Evolutionary conservation across 2,329 filamentous ascomycete species (phyloP).

Genomic region (Cryphonectria naterciae): DNA sequence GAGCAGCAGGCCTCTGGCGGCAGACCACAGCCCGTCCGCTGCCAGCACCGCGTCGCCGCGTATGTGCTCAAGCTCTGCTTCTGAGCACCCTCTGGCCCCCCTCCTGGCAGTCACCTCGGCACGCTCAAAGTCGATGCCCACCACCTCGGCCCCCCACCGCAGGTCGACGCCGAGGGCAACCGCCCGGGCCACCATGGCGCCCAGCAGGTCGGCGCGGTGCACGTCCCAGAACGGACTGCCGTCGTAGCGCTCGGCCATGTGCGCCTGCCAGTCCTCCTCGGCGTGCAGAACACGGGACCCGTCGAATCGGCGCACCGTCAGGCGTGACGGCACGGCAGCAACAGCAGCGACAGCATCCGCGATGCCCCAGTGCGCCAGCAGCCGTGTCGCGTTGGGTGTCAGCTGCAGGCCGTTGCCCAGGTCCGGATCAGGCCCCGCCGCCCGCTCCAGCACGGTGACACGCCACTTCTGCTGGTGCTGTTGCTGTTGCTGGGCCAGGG

Average conservation of each 20-base stretch:
- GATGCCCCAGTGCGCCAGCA: slow-evolving; percentile 6
- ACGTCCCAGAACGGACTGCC: slow-evolving; percentile 27
- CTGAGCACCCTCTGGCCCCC: too few relatives aligned
- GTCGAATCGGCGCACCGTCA: too few relatives aligned
- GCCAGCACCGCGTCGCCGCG: background rate
- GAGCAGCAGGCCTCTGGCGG: background rate
- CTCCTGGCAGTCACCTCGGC: slow-evolving; percentile 4
- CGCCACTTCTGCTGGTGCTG: too few relatives aligned
- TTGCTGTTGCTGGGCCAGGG: too few relatives aligned
- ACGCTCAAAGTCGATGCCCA: slow-evolving; percentile 18
- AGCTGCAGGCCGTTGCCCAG: slow-evolving; percentile 3
- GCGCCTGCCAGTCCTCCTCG: too few relatives aligned
- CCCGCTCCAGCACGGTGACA: too few relatives aligned
- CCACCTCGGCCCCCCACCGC: slow-evolving; percentile 15
- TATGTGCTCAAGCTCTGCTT: background rate
- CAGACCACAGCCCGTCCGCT: background rate
- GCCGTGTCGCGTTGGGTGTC: slow-evolving; percentile 1
- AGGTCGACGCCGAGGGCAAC: slow-evolving; percentile 22
- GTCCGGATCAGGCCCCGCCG: too few relatives aligned
- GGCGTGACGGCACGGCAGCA: too few relatives aligned
- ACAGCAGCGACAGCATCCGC: too few relatives aligned
- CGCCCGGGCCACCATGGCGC: slow-evolving; percentile 19
- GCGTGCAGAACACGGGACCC: too few relatives aligned
- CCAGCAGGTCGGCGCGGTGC: slow-evolving; percentile 26
- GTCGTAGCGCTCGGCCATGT: slow-evolving; percentile 2